Evolutionary conservation across 257 asterid species (phyloP), one percentile per base, ranked within the genome.

Genomic region (Solanum microdontum): DNA sequence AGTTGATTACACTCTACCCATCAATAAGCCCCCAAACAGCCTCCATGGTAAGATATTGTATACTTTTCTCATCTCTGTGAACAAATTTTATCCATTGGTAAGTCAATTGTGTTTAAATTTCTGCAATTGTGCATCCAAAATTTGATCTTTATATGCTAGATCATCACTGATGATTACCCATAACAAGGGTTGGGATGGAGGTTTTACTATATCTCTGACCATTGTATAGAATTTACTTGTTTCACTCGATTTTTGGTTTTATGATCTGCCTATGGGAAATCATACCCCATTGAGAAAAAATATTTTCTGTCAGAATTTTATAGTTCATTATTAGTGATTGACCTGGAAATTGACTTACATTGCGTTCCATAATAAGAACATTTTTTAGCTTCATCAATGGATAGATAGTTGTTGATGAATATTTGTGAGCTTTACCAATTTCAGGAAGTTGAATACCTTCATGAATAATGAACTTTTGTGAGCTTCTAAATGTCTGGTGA

Each of bases 21-120:
- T 96, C 83, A 97, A 97, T 94, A 97, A 91, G 84, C 98, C 98
- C 51, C 99, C 99, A 8, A 95, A 97, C 91, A 92, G 98, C 88
- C 99, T 97, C 84, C 99, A 97, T 86, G 99, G 99, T 97, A 92
- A 86, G 86, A 32, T 82, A 26, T 48, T 82, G 30, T 79, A 8
- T 43, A 26, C 17, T 79, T 45, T 40, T 77, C 37, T 37, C 83
- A 77, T 14, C 37, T 43, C 14, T 79, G 37, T 15, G 39, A 45
- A 10, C 84, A 15, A 13, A 60, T 80, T 45, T 80, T 80, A 11
- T 14, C 84, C 1, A 79, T 80, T 45, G 26, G 40, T 11, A 26
- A 80, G 26, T 45, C 39, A 80, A 4, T 15, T 80, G 17, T 80
- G 84, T 79, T 8, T 33, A 79, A 79, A 43, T 79, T 43, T 43